phyloP scores from a whole-genome alignment of 441 rosid species.

The Cnidoscolus chayamansa region DNA sequence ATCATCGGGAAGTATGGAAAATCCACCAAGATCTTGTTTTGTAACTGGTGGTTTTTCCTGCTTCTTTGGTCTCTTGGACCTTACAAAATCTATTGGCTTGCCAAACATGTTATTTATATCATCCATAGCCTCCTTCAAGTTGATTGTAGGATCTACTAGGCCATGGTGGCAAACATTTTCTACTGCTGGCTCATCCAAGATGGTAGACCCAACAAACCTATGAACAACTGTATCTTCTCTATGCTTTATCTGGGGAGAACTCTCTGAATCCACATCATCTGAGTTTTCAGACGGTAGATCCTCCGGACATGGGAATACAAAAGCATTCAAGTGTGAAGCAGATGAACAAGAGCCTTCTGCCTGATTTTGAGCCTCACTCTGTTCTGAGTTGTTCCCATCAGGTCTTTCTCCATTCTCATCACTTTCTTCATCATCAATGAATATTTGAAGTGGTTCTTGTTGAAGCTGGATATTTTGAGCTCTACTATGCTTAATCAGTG shows the following conservation, averaged over 20 bases:
- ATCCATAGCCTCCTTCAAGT: slow-evolving; percentile 95
- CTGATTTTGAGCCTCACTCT: slow-evolving; percentile 25
- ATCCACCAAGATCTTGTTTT: slow-evolving; percentile 44
- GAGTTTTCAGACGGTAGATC: slow-evolving; percentile 57
- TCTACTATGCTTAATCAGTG: slow-evolving; percentile 20
- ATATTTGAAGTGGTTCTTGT: slow-evolving; percentile 55
- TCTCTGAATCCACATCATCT: slow-evolving; percentile 37
- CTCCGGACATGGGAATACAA: slow-evolving; percentile 60
- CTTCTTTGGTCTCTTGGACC: slow-evolving; percentile 64
- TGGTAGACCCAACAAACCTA: slow-evolving; percentile 85
- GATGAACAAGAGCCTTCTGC: slow-evolving; percentile 25
- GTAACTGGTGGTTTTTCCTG: slow-evolving; percentile 41
- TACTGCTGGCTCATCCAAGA: slow-evolving; percentile 70
- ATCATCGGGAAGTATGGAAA: slow-evolving; percentile 77
- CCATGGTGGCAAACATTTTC: slow-evolving; percentile 99
- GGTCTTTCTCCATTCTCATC: slow-evolving; percentile 34
- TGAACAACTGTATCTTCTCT: slow-evolving; percentile 87
- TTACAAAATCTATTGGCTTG: slow-evolving; percentile 85
- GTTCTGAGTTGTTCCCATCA: slow-evolving; percentile 29
- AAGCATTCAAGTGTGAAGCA: slow-evolving; percentile 31
- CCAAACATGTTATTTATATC: slow-evolving; percentile 96
- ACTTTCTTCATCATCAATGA: slow-evolving; percentile 55
- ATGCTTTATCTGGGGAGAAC: slow-evolving; percentile 42
- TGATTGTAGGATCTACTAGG: slow-evolving; percentile 90
- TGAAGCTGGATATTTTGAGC: slow-evolving; percentile 32